Percentiles rank a stretch among this genome's conserved stretches.
Evolutionary conservation across 176 grass and related monocot genomes (phyloP).

Genomic region (Avena insularis): DNA sequence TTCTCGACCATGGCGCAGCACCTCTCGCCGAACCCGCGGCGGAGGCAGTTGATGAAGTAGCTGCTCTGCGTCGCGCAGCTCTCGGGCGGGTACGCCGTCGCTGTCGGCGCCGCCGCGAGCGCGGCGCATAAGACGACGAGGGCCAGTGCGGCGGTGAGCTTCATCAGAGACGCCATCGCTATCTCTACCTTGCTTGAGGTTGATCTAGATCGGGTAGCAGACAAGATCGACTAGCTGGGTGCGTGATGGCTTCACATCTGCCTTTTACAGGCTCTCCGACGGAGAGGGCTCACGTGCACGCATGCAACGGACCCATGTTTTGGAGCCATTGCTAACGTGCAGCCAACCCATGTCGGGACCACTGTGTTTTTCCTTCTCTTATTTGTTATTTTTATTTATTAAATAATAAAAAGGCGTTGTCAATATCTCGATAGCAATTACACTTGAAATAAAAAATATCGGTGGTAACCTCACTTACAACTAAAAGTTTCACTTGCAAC

Average conservation of each 20-base stretch:
- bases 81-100: not conserved
- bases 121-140: not conserved
- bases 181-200: not conserved
- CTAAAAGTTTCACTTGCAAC: too few relatives aligned
- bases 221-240: not conserved
- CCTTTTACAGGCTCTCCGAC: constrained; percentile 1
- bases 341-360: not conserved
- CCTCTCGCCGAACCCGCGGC: constrained; percentile 17
- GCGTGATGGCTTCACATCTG: not conserved
- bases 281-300: not conserved
- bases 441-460: too few relatives aligned
- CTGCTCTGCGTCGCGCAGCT: constrained; percentile 20
- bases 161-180: not conserved
- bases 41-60: constrained; percentile 42
- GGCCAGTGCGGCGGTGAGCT: not conserved
- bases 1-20: constrained; percentile 22
- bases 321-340: not conserved
- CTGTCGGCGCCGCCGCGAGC: not conserved
- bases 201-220: constrained; percentile 11
- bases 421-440: too few relatives aligned
- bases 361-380: not conserved
- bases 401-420: too few relatives aligned
- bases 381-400: not conserved
- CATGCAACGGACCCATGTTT: not conserved
- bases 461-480: too few relatives aligned